Evolutionary conservation across 768 basidiomycete genomes (phyloP), one percentile per base, ranked within the genome.

Genomic region (Phanerochaete carnosa): DNA sequence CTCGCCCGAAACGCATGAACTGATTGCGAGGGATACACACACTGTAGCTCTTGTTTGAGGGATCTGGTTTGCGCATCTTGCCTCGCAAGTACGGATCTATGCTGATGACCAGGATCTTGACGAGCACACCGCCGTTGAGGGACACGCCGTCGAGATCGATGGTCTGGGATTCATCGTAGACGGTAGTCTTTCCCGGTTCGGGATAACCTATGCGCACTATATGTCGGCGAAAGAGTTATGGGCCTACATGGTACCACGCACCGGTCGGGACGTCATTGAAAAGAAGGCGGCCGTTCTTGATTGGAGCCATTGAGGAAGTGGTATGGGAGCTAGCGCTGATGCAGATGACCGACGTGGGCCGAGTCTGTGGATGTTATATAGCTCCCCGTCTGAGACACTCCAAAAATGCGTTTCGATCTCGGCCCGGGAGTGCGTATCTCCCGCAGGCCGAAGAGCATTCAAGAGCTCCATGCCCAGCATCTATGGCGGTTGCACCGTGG

Each of bases 181-280:
- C 55, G 23, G 63, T 65, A 8, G 71, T 72, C 63, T 69, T 69
- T 8, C 70, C 71, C 25, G 71, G 71, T 19, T 67, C 68, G 8
- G 72, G 72, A 53, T 59, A 67, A 15, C 70, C 72, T 73, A 56
- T 13, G 16, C 39, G 19, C 39, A 12, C 33, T 6, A 43, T 19
- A 9, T 43, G 6, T 43, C 39, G 5, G 47, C n/a, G 8, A 25
- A 13, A 43, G 39, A 9, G 6, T 43, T 4, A 19, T 9, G 11
- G 39, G 2, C 4, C 11, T 19, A 4, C 11, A 43, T 4, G 4
- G 19, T 43, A 26, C 26, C n/a, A 64, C 68, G 62, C 68, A 68
- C 71, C 70, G 25, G 50, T 63, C 1, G 72, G 73, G 43, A 69
- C 33, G 39, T 69, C 68, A 52, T 68, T 69, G 67, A 69, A 73